Evolutionary conservation across 371 early-diverging fungal species (phyloP).

Genomic region (Lichtheimia ornata): DNA sequence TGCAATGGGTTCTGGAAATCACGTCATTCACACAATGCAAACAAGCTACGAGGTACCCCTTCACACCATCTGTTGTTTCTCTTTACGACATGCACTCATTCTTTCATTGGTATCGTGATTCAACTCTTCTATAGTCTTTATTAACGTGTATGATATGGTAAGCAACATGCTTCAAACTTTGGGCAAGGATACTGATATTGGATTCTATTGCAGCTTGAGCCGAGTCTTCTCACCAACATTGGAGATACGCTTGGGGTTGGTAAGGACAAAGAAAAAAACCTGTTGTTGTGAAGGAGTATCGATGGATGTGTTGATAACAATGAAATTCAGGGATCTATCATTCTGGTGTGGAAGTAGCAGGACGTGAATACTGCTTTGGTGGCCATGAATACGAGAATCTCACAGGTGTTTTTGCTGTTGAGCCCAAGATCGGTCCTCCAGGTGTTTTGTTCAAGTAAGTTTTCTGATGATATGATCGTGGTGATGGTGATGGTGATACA

Average conservation of each 20-base stretch:
- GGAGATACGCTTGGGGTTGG: constrained; percentile 61
- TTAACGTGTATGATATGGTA: constrained; percentile 67
- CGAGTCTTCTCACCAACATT: constrained; percentile 52
- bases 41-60: constrained; percentile 10
- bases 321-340: constrained; percentile 58
- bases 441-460: constrained; percentile 61
- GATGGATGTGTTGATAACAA: background rate
- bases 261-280: constrained; percentile 13
- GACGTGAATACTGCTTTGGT: constrained; percentile 65
- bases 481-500: constrained; percentile 26
- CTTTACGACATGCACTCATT: too few relatives aligned
- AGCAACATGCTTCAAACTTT: background rate
- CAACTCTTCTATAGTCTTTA: constrained; percentile 34
- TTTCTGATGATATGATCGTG: constrained; percentile 25
- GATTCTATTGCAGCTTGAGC: constrained; percentile 43
- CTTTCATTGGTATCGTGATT: background rate
- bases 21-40: constrained; percentile 9
- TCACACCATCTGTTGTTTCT: background rate
- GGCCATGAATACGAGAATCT: constrained; percentile 60
- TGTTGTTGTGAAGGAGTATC: background rate
- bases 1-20: constrained; percentile 17
- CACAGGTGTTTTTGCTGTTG: constrained; percentile 63
- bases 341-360: constrained; percentile 62
- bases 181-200: background rate
- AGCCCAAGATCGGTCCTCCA: constrained; percentile 58